Conservation (phyloP, 306 rosid genomes). For the Prosopis cineraria region DNA sequence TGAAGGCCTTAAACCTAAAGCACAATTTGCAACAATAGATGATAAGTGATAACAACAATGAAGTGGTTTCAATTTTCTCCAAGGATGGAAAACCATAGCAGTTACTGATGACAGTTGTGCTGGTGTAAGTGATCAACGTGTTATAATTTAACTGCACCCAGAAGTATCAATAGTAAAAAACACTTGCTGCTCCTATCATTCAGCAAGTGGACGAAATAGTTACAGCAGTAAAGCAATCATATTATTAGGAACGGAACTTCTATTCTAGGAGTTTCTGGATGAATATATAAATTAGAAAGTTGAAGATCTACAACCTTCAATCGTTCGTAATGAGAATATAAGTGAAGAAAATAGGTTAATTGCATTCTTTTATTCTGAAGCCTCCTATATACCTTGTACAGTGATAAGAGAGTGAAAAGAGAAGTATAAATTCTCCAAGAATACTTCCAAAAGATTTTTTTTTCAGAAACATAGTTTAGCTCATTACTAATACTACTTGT, state of each 20-base stretch:
- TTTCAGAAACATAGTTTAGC: not conserved
- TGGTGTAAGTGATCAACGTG: not conserved
- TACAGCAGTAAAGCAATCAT: not conserved
- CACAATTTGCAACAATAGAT: constrained; percentile 14
- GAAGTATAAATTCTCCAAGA: not conserved
- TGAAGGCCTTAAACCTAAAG: not conserved
- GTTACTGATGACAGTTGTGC: not conserved
- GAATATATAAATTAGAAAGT: constrained; percentile 22
- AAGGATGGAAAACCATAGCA: not conserved
- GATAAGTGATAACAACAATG: not conserved
- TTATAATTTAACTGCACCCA: not conserved
- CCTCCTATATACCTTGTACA: not conserved
- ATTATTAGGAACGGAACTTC: not conserved
- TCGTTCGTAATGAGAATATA: constrained; percentile 23
- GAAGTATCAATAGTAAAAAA: not conserved
- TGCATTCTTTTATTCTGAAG: constrained; percentile 17
- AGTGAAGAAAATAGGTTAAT: not conserved
- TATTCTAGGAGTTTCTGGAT: constrained; percentile 1
- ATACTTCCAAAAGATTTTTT: constrained; percentile 9
- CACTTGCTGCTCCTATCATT: not conserved
- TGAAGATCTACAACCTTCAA: constrained; percentile 27
- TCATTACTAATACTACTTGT: not conserved
- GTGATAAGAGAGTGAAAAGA: constrained; percentile 25
- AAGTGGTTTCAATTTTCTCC: not conserved
- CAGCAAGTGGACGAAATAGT: not conserved